Evolutionary conservation across 768 basidiomycete species (phyloP), one percentile per base, ranked within the genome.

Genomic region (Multifurca ochricompacta): DNA sequence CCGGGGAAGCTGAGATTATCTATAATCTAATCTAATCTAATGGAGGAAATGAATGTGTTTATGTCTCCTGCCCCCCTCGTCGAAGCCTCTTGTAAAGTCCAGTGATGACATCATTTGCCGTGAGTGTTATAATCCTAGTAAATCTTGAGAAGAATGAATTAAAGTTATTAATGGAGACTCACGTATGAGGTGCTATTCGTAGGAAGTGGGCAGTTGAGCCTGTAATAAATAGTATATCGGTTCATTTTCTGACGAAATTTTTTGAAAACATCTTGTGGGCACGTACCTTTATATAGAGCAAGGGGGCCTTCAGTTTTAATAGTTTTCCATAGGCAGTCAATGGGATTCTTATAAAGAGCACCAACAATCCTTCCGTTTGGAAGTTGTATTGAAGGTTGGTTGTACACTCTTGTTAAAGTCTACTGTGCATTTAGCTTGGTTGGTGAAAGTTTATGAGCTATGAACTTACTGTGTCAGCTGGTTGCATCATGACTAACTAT

Each of bases 281-380:
- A 59, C 63, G 46, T 59, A 80, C 91, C 94, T 74, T 97, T 97
- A 73, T 99, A 99, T 87, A 87, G 90, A n/a, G 91, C 96, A 21
- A 80, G 74, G 9, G 92, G 70, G 30, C 96, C 96, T 71, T 99
- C 96, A 0, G 85, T 74, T 66, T 83, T 83, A 60, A 90, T 78
- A 0, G 96, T 99, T 75, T 96, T 97, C 90, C 88, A 95, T 46
- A 99, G 73, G 71, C 95, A 97, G 63, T 97, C 93, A 63, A 97
- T 83, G 3, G 94, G 94, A 65, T 87, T 93, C 68, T 78, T 87
- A 71, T 98, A 96, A 18, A 94, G 70, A 1, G 81, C 73, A 11
- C 92, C 94, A 58, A 81, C 78, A 27, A 79, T 66, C 61, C 73
- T 82, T 31, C 92, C 92, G 61, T 86, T 76, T 2, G 86, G 82